These are phyloP conservation scores for Zizania palustris DNA, from an alignment of 202 grass and related monocot species.

Conservation along the genomic window DNA sequence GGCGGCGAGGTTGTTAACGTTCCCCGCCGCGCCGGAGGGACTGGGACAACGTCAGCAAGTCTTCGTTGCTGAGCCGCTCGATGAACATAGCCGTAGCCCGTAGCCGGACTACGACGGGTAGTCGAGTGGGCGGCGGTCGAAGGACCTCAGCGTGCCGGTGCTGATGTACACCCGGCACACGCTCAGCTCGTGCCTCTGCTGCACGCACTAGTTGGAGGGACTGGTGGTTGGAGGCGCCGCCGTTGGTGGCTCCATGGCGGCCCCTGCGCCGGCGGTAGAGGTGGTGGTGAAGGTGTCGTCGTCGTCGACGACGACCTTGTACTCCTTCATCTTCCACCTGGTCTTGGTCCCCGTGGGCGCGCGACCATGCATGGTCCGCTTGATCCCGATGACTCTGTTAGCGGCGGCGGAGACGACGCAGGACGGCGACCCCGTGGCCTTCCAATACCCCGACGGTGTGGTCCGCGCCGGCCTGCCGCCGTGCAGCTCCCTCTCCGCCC, in stretches of 20 bases:
- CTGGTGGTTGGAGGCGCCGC: neutral
- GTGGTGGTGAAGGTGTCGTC: neutral
- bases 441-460: constrained; percentile 73
- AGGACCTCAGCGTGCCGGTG: constrained; percentile 61
- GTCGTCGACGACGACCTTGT: constrained; percentile 45
- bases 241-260: neutral
- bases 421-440: constrained; percentile 71
- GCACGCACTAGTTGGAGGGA: neutral
- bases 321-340: constrained; percentile 85
- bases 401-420: constrained; percentile 47
- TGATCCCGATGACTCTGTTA: constrained; percentile 51
- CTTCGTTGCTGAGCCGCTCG: neutral
- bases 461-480: constrained; percentile 60
- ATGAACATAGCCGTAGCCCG: neutral
- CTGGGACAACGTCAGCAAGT: neutral
- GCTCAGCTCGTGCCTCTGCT: constrained; percentile 78
- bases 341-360: constrained; percentile 57
- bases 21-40: neutral
- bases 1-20: neutral
- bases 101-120: too few relatives aligned
- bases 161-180: constrained; percentile 70
- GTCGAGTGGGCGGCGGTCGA: constrained; percentile 65
- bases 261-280: neutral
- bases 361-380: constrained; percentile 68
- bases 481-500: constrained; percentile 54